These are phyloP conservation scores for Cytospora leucostoma DNA, from an alignment of 2,329 filamentous ascomycete genomes.

Conservation along the genomic window DNA sequence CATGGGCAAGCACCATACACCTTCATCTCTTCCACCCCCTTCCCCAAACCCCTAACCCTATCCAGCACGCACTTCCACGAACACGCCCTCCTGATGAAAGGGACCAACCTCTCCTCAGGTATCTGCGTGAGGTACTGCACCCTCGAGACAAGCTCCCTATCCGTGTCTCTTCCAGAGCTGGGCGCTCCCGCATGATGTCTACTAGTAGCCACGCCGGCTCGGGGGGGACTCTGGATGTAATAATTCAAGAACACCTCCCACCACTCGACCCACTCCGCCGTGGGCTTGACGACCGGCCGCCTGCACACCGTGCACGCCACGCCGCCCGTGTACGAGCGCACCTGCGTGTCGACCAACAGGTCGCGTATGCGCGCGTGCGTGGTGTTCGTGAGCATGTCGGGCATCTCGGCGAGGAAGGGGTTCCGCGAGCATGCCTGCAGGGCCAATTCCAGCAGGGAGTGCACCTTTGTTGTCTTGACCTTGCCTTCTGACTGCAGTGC, in stretches of 20 bases:
- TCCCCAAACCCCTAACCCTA: constrained; percentile 15
- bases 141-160: neutral
- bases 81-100: constrained; percentile 51
- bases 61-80: constrained; percentile 53
- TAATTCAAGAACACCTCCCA: constrained; percentile 43
- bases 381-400: constrained; percentile 43
- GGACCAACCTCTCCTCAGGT: constrained; percentile 43
- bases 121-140: constrained; percentile 35
- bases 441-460: constrained; percentile 54
- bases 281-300: constrained; percentile 50
- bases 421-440: constrained; percentile 49
- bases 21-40: neutral
- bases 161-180: constrained; percentile 16
- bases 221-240: neutral
- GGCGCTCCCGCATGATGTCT: neutral
- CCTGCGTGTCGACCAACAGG: constrained; percentile 43
- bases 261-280: constrained; percentile 65
- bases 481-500: neutral
- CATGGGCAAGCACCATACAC: neutral
- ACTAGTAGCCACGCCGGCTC: neutral
- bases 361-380: constrained; percentile 43
- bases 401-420: constrained; percentile 45
- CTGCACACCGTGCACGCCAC: constrained; percentile 54
- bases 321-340: constrained; percentile 50
- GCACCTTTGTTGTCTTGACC: constrained; percentile 37